These are phyloP conservation scores for Murraya paniculata DNA, from an alignment of 345 rosid genomes.

Conservation along the genomic window DNA sequence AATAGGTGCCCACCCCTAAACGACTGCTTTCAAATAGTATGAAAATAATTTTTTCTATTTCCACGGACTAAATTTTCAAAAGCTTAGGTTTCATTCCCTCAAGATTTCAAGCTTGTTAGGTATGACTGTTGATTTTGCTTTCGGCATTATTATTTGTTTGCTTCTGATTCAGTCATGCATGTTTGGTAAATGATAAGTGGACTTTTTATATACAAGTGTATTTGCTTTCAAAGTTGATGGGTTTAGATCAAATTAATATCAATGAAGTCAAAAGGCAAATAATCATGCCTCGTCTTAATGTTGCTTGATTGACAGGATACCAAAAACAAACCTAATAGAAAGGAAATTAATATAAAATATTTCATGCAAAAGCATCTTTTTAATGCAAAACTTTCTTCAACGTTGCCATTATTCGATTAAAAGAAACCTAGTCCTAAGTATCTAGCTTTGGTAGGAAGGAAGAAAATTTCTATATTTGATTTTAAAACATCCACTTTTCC, in stretches of 20 bases:
- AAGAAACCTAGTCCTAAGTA: background rate
- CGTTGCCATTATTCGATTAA: background rate
- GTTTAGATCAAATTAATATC: background rate
- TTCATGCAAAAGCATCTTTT: background rate
- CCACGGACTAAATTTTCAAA: background rate
- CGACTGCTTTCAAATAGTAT: background rate
- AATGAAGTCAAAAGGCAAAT: conserved; percentile 3
- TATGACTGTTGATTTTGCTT: background rate
- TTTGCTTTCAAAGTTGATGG: conserved; percentile 9
- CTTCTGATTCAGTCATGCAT: background rate
- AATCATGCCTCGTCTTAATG: background rate
- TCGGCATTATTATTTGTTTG: background rate
- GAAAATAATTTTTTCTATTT: background rate
- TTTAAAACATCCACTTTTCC: background rate
- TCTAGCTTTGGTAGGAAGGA: background rate
- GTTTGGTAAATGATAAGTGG: background rate
- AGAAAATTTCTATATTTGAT: background rate
- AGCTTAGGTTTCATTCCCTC: background rate
- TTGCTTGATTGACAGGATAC: background rate
- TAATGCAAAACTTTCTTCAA: background rate
- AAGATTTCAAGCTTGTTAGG: background rate
- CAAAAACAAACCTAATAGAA: no score
- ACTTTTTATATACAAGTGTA: background rate
- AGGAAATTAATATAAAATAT: background rate
- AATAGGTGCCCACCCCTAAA: no score